Evolutionary conservation across 306 rosid genomes (phyloP), one percentile per base, ranked within the genome.

Genomic region (Acmispon strigosus): DNA sequence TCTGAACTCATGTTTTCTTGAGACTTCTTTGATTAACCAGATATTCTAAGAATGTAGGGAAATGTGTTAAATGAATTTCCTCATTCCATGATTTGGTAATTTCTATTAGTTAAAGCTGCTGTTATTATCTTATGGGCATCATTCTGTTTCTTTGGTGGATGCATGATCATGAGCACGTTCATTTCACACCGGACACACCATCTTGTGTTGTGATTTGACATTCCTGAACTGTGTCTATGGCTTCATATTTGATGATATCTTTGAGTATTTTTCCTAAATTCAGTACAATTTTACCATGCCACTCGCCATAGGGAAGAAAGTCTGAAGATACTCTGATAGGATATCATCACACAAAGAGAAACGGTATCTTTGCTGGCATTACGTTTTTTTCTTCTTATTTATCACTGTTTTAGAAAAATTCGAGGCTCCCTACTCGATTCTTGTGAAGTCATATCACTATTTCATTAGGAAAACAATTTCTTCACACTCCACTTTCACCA

Each of bases 1-100:
- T 75, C 22, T 47, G 56, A 63, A 74, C 69, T 73, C 54, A 4
- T 54, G 16, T 60, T 62, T 44, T 69, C 39, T 47, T 16, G 5
- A 19, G 37, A 6, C 37, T 32, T 32, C 34, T 27, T 4, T 72
- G 20, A 41, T 62, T 65, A 20, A 60, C 78, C 73, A 62, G 66
- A 32, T 65, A n/a, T 66, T 66, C 22, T 9, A 32, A 19, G 73
- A 57, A 45, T 55, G 68, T 12, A 54, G 47, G 68, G 24, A 70
- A 78, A 36, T 12, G 59, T 48, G 54, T 62, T 37, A 0, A 14
- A 49, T 53, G 24, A 18, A 32, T 34, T 59, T 72, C 62, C 18
- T 50, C 7, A 10, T 61, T 59, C 41, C 42, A 20, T 61, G 32
- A n/a, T 19, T 72, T 1, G 44, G 16, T 27, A 37, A 29, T 27